A percentile compares a stretch with the other conserved stretches of the same genome.
Evolutionary conservation across 1,284 basidiomycete genomes (phyloP).

Genomic region (Ceratobasidium sp.): DNA sequence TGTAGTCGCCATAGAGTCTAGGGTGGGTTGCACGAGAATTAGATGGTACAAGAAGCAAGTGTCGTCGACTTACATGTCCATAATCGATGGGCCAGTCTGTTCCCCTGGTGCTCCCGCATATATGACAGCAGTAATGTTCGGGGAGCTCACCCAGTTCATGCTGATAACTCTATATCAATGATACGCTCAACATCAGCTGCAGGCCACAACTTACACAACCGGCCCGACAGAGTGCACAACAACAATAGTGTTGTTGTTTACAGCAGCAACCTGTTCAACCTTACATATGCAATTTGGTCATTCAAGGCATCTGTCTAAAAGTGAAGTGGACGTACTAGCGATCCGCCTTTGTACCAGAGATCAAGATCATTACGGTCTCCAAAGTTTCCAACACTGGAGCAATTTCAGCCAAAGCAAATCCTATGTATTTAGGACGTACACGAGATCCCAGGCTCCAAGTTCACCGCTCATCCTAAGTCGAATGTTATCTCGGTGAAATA

Average conservation of each 20-base stretch:
- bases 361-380: conserved; percentile 49
- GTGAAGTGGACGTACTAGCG: conserved; percentile 41
- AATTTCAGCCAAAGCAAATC: not conserved
- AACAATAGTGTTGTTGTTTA: conserved; percentile 57
- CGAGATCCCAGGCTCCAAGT: conserved; percentile 45
- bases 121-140: conserved; percentile 48
- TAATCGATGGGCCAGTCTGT: conserved; percentile 42
- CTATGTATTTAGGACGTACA: not conserved
- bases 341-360: conserved; percentile 50
- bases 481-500: not conserved
- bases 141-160: conserved; percentile 47
- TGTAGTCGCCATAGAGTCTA: conserved; percentile 41
- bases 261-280: conserved; percentile 52
- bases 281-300: conserved; percentile 15
- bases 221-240: conserved; percentile 55
- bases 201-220: conserved; percentile 47
- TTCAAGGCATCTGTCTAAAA: not conserved
- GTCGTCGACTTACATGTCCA: conserved; percentile 34
- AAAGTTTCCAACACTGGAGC: conserved; percentile 37
- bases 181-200: not conserved
- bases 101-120: conserved; percentile 43
- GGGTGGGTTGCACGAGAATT: not conserved
- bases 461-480: conserved; percentile 44
- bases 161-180: not conserved
- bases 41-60: not conserved